Evolutionary conservation across 306 rosid genomes (phyloP).

Genomic region (Castanea crenata): DNA sequence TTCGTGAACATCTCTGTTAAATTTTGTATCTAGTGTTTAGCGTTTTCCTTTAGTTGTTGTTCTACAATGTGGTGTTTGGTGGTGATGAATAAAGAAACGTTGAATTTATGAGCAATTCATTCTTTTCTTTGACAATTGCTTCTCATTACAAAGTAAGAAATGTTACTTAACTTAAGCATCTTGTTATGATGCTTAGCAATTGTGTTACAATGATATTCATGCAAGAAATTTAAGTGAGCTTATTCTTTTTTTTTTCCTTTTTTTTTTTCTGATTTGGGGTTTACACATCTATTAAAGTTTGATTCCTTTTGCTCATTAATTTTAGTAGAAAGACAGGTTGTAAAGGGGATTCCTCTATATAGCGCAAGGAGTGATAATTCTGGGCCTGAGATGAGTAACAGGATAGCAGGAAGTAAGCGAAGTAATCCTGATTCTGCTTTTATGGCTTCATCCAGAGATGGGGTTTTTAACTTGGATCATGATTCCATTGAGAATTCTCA

Average conservation of each 20-base stretch:
- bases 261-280: not conserved
- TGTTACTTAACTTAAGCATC: not conserved
- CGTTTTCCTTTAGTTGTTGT: not conserved
- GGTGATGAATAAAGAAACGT: conserved; percentile 13
- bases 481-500: conserved; percentile 73
- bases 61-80: conserved; percentile 14
- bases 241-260: not conserved
- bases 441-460: conserved; percentile 72
- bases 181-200: conserved; percentile 15
- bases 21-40: not conserved
- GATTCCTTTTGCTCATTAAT: conserved; percentile 34
- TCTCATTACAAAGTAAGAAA: conserved; percentile 1
- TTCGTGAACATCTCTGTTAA: not conserved
- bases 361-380: conserved; percentile 77
- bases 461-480: conserved; percentile 54
- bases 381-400: conserved; percentile 61
- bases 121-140: not conserved
- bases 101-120: conserved; percentile 7
- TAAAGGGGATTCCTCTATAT: conserved; percentile 87
- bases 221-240: conserved; percentile 8
- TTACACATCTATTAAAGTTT: conserved; percentile 24
- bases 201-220: conserved; percentile 5
- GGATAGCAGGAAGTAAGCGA: conserved; percentile 77
- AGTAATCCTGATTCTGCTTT: conserved; percentile 77
- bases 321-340: conserved; percentile 62